Evolutionary conservation across 148 eudicot genomes (phyloP), one percentile per base, ranked within the genome.

Genomic region (Camellia lanceoleosa): DNA sequence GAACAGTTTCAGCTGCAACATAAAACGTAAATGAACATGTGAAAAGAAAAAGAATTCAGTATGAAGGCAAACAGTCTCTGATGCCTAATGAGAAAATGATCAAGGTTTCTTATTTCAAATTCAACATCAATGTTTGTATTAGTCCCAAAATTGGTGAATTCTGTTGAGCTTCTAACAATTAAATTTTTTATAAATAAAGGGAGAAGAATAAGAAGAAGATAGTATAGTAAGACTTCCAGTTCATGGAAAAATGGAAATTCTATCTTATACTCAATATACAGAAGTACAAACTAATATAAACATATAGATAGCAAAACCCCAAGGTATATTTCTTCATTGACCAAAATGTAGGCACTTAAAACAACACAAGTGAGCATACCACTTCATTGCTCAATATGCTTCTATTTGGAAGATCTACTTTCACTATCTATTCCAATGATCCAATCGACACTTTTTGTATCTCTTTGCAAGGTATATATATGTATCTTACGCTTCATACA

Each of bases 1-100:
- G 84, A 80, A 97, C 89, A 81, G 98, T 91, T 92, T 97, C 98
- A 81, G 88, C 99, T 97, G 99, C 97, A 92, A 83, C 60, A 85
- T 47, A 80, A 43, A 84, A 62, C 2, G 5, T n/a, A 23, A 54
- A 43, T 23, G 15, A 47, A 2, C 23, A 79, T 23, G 43, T 51
- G 41, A 70, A 44, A 54, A 20, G 47, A 78, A 42, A 60, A 65
- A 56, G 44, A 76, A 55, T 58, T 43, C 6, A 76, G 60, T 72
- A 55, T 83, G 38, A 43, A 67, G 54, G 49, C 86, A 83, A 60
- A 67, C 55, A 73, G 68, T 20, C 13, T 65, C 68, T 65, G 68
- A 63, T 72, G 49, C 44, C n/a, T 19, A 23, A 15, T 74, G 23
- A 18, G 15, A 59, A 67, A 30, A 41, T 46, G 14, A 47, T 44